Percentiles rank a stretch among this genome's conserved stretches.
Conservation (phyloP, 1,284 basidiomycete genomes). For the Cutaneotrichosporon sp. region DNA sequence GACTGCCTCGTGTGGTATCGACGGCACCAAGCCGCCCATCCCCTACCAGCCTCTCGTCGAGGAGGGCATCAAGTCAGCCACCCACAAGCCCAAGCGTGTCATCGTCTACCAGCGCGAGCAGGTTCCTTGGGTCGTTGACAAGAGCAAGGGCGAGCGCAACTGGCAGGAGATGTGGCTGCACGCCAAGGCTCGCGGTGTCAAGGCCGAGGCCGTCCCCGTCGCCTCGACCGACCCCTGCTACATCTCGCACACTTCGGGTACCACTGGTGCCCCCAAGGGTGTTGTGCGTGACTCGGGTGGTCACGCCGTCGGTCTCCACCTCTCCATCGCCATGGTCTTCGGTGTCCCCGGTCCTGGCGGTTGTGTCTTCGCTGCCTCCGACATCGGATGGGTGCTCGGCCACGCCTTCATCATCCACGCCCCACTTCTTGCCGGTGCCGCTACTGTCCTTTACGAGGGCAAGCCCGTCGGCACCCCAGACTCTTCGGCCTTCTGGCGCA, state of each 20-base stretch:
- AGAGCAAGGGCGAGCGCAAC: conserved; percentile 9
- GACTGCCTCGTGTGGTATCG: conserved; percentile 62
- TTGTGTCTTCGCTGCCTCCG: conserved; percentile 62
- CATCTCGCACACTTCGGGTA: conserved; percentile 72
- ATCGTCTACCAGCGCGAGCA: conserved; percentile 75
- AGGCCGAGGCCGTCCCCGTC: conserved; percentile 15
- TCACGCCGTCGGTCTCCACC: conserved; percentile 75
- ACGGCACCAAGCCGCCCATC: conserved; percentile 24
- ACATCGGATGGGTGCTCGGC: conserved; percentile 95
- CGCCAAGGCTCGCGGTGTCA: conserved; percentile 12
- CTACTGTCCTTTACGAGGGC: conserved; percentile 87
- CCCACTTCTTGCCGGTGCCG: conserved; percentile 71
- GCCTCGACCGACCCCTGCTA: conserved; percentile 14
- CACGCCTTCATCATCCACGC: conserved; percentile 95
- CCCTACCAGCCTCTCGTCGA: conserved; percentile 13
- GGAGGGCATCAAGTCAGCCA: conserved; percentile 11
- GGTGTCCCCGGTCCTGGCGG: conserved; percentile 62
- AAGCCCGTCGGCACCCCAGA: conserved; percentile 86
- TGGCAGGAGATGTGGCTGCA: conserved; percentile 14
- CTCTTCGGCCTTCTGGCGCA: conserved; percentile 89
- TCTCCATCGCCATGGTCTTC: conserved; percentile 87
- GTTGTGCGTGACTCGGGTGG: conserved; percentile 91
- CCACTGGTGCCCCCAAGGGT: conserved; percentile 92
- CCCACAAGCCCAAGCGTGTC: conserved; percentile 56
- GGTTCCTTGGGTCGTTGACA: conserved; percentile 11